A percentile compares a stretch with the other conserved stretches of the same genome.
phyloP scores from a whole-genome alignment of 768 basidiomycete species.

The Hemileccinum rubropunctum region DNA sequence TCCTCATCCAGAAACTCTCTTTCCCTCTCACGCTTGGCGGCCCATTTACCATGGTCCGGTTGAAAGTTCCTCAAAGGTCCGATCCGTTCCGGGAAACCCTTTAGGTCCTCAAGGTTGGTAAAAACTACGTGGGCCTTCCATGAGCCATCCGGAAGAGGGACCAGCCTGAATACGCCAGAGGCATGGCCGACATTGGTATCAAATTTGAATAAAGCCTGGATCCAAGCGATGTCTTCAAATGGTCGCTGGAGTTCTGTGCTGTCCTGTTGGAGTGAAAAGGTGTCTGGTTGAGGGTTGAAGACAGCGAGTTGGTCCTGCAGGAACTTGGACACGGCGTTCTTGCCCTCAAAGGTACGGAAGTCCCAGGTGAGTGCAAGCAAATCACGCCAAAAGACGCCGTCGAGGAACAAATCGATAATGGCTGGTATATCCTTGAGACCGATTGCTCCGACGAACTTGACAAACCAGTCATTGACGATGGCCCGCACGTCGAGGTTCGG shows the following conservation, averaged over 20 bases:
- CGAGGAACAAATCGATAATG: conserved; percentile 34
- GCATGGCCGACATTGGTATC: conserved; percentile 38
- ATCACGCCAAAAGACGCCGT: conserved; percentile 54
- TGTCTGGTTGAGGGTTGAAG: conserved; percentile 15
- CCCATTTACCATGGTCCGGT: conserved; percentile 36
- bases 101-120: conserved; percentile 51
- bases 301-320: conserved; percentile 43
- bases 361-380: conserved; percentile 63
- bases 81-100: conserved; percentile 41
- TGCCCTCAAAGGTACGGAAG: conserved; percentile 54
- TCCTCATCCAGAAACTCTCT: conserved; percentile 36
- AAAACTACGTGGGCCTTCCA: conserved; percentile 50
- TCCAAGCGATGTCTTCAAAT: conserved; percentile 39
- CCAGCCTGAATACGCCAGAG: conserved; percentile 45
- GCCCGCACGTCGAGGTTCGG: conserved; percentile 34
- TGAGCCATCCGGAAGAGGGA: conserved; percentile 38
- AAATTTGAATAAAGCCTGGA: conserved; percentile 46
- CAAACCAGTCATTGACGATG: conserved; percentile 42
- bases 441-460: conserved; percentile 34
- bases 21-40: conserved; percentile 25
- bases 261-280: conserved; percentile 24
- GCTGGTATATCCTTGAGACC: conserved; percentile 33
- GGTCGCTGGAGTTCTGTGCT: conserved; percentile 22
- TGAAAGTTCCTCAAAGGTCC: conserved; percentile 45
- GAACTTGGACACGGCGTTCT: conserved; percentile 38